Evolutionary conservation across 495 filamentous ascomycete species (phyloP).

Genomic region (Lasiosphaeris hirsuta): DNA sequence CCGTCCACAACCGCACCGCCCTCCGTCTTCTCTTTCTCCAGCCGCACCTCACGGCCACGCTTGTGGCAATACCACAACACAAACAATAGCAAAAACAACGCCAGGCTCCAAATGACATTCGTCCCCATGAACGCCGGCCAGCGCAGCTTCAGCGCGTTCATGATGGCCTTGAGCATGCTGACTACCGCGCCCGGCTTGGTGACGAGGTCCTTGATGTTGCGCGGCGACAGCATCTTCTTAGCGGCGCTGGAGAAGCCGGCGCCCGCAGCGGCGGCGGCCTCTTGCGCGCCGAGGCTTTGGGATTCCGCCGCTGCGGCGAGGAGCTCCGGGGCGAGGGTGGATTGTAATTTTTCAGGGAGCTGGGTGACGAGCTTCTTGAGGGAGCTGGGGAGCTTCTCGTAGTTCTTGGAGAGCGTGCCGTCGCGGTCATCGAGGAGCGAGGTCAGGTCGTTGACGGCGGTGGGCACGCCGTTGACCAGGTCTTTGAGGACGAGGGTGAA

Average conservation of each 20-base stretch:
- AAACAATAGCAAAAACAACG: conserved; percentile 78
- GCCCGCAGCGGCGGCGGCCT: conserved; percentile 10
- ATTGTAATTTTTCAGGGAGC: conserved; percentile 77
- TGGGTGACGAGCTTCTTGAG: conserved; percentile 85
- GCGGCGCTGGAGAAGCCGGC: conserved; percentile 31
- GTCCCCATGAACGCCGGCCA: conserved; percentile 84
- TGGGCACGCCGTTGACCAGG: conserved; percentile 85
- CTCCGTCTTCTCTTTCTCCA: conserved; percentile 59
- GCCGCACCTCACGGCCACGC: conserved; percentile 76
- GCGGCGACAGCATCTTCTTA: conserved; percentile 38
- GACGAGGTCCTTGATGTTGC: conserved; percentile 69
- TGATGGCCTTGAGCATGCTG: conserved; percentile 76
- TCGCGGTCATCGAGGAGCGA: conserved; percentile 77
- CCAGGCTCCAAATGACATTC: conserved; percentile 83
- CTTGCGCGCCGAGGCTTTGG: conserved; percentile 50
- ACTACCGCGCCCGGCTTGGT: conserved; percentile 81
- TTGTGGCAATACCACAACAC: conserved; percentile 98
- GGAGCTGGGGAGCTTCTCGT: conserved; percentile 69
- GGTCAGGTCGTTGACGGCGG: conserved; percentile 86
- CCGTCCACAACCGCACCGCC: conserved; percentile 18
- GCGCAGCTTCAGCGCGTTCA: conserved; percentile 74
- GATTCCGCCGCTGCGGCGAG: conserved; percentile 71
- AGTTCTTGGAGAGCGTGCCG: conserved; percentile 69
- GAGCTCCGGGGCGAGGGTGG: conserved; percentile 71
- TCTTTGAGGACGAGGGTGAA: conserved; percentile 91